Conservation (phyloP, 164 flowering plant species). For the Magnolia kwangsiensis region DNA sequence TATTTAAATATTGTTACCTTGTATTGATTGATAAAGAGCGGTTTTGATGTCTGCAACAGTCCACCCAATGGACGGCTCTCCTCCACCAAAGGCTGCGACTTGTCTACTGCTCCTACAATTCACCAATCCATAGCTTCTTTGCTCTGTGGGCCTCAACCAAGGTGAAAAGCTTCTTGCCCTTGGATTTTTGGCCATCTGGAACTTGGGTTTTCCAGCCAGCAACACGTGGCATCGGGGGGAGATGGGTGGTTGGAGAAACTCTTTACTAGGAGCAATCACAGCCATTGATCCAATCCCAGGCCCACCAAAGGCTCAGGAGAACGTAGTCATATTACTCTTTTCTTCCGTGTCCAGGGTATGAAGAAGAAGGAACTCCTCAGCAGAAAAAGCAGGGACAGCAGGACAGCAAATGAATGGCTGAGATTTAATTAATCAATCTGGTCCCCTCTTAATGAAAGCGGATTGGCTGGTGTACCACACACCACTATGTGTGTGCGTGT, state of each 20-base stretch:
- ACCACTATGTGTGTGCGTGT: too few relatives aligned
- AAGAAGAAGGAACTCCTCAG: not conserved
- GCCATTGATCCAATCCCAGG: not conserved
- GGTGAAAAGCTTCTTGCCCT: not conserved
- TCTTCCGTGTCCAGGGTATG: not conserved
- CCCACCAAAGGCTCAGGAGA: not conserved
- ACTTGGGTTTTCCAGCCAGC: not conserved
- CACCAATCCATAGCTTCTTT: not conserved
- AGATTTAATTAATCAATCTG: too few relatives aligned
- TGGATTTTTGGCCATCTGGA: not conserved
- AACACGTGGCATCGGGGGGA: not conserved
- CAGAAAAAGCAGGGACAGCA: not conserved
- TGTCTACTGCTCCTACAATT: not conserved
- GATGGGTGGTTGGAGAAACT: not conserved
- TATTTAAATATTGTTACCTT: conserved; percentile 48
- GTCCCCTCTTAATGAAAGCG: too few relatives aligned
- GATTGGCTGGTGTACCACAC: too few relatives aligned
- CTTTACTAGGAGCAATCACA: not conserved
- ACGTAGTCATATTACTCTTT: not conserved
- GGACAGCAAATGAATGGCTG: too few relatives aligned
- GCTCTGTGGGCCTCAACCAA: not conserved
- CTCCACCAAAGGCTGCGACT: not conserved
- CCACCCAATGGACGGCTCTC: not conserved
- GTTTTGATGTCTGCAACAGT: conserved; percentile 42
- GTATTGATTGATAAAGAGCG: conserved; percentile 35